Percentiles rank a stretch among this genome's conserved stretches.
Evolutionary conservation across 208 protist genomes (phyloP).

Genomic region (Porcisia hertigi): DNA sequence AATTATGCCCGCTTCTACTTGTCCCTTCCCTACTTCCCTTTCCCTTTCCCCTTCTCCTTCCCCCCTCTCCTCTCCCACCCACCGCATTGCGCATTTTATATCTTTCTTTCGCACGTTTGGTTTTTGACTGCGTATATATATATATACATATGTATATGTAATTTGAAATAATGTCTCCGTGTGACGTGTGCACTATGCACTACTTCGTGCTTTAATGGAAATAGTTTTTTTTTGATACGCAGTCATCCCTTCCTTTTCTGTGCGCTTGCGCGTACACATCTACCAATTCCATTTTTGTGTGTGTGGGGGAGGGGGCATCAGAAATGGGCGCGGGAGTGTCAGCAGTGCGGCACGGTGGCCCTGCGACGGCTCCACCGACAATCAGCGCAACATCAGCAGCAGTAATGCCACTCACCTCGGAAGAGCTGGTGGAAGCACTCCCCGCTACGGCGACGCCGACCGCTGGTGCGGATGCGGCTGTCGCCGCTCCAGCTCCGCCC

Average conservation of each 20-base stretch:
- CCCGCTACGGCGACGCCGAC: background rate
- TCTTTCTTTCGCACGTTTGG: too few relatives aligned
- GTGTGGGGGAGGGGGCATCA: too few relatives aligned
- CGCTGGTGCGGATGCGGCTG: background rate
- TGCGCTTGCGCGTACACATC: background rate
- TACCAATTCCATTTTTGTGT: too few relatives aligned
- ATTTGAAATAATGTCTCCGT: too few relatives aligned
- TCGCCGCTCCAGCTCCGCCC: slow-evolving; percentile 15
- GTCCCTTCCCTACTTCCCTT: background rate
- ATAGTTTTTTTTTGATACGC: background rate
- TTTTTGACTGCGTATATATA: too few relatives aligned
- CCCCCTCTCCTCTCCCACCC: too few relatives aligned
- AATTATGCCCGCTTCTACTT: too few relatives aligned
- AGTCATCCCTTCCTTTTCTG: background rate
- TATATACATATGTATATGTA: too few relatives aligned
- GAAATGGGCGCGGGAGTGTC: slow-evolving; percentile 11
- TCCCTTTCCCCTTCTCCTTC: background rate
- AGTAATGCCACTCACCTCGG: slow-evolving; percentile 12
- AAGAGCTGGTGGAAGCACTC: slow-evolving; percentile 7
- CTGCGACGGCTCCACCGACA: background rate
- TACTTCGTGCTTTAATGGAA: too few relatives aligned
- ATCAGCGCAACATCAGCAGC: background rate
- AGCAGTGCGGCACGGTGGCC: background rate
- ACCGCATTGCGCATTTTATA: too few relatives aligned
- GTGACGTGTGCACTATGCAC: background rate